phyloP scores from a whole-genome alignment of 2,329 filamentous ascomycete species.

The Talaromyces verruculosus region DNA sequence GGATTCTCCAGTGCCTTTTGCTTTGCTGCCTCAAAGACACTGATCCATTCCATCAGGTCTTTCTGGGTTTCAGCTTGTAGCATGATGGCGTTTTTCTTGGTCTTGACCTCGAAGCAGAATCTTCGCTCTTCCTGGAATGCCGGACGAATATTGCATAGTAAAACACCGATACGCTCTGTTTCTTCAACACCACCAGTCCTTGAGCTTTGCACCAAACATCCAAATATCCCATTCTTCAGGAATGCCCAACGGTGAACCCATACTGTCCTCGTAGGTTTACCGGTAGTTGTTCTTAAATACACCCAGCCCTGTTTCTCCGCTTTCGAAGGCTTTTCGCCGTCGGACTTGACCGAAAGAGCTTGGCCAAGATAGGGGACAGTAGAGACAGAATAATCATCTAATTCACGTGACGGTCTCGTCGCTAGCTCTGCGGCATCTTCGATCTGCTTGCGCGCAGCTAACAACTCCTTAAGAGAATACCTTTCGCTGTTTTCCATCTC shows the following conservation, averaged over 20 bases:
- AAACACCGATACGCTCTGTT: constrained; percentile 90
- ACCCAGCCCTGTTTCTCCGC: constrained; percentile 93
- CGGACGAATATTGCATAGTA: constrained; percentile 89
- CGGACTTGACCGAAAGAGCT: constrained; percentile 63
- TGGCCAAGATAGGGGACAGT: constrained; percentile 83
- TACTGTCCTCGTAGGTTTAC: constrained; percentile 83
- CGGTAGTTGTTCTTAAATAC: constrained; percentile 75
- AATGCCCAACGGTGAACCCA: constrained; percentile 97
- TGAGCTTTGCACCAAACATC: constrained; percentile 81
- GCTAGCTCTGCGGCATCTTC: constrained; percentile 71
- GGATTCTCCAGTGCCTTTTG: constrained; percentile 82
- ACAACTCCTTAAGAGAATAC: constrained; percentile 77
- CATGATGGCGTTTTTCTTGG: constrained; percentile 85
- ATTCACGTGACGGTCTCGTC: constrained; percentile 79
- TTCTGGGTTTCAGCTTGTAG: constrained; percentile 90
- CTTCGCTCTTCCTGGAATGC: constrained; percentile 88
- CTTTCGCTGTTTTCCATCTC: constrained; percentile 91
- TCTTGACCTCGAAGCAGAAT: constrained; percentile 98
- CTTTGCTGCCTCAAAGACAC: constrained; percentile 90
- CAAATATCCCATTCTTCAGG: constrained; percentile 92
- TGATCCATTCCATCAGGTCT: constrained; percentile 92
- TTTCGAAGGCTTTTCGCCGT: constrained; percentile 43
- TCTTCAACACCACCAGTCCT: constrained; percentile 84
- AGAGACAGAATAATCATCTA: constrained; percentile 87
- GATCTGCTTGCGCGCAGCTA: constrained; percentile 75